A percentile compares a stretch with the other conserved stretches of the same genome.
Conservation (phyloP, 2,329 filamentous ascomycete species). For the Cladosporium sphaerospermum region DNA sequence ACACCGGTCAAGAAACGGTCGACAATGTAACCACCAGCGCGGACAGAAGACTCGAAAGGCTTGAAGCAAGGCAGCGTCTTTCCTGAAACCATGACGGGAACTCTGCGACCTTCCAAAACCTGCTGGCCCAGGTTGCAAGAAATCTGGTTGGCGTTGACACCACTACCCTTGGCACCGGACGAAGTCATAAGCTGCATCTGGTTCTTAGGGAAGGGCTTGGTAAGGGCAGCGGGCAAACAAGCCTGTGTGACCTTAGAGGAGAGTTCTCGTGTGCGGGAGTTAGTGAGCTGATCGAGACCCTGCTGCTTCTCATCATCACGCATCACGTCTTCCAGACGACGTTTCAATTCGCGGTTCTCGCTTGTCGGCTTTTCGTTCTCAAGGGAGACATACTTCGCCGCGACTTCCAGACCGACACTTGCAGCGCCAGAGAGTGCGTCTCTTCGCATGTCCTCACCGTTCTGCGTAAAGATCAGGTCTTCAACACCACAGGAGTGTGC, state of each 20-base stretch:
- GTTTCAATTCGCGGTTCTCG: constrained; percentile 64
- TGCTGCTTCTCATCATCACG: constrained; percentile 88
- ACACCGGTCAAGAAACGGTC: constrained; percentile 98
- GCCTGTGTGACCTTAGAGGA: constrained; percentile 71
- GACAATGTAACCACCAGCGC: constrained; percentile 88
- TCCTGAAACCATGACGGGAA: constrained; percentile 95
- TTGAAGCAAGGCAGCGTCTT: constrained; percentile 93
- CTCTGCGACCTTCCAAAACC: constrained; percentile 87
- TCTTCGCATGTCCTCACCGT: constrained; percentile 67
- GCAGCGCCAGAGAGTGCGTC: constrained; percentile 63
- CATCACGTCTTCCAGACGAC: constrained; percentile 79
- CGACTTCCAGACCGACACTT: constrained; percentile 68
- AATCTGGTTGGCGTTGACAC: constrained; percentile 94
- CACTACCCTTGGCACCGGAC: constrained; percentile 87
- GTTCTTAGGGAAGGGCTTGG: constrained; percentile 90
- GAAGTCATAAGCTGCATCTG: constrained; percentile 99
- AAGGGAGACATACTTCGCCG: constrained; percentile 82
- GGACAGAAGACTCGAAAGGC: constrained; percentile 80
- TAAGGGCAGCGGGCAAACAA: constrained; percentile 74
- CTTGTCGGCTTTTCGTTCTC: constrained; percentile 56
- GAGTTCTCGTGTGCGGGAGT: constrained; percentile 60
- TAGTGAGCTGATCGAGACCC: constrained; percentile 83
- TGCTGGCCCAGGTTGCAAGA: constrained; percentile 97
- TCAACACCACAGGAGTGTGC: constrained; percentile 98
- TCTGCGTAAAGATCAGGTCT: constrained; percentile 75